These are phyloP conservation scores for Penicillium sp. DNA, from an alignment of 2,329 filamentous ascomycete species.

Conservation along the genomic window DNA sequence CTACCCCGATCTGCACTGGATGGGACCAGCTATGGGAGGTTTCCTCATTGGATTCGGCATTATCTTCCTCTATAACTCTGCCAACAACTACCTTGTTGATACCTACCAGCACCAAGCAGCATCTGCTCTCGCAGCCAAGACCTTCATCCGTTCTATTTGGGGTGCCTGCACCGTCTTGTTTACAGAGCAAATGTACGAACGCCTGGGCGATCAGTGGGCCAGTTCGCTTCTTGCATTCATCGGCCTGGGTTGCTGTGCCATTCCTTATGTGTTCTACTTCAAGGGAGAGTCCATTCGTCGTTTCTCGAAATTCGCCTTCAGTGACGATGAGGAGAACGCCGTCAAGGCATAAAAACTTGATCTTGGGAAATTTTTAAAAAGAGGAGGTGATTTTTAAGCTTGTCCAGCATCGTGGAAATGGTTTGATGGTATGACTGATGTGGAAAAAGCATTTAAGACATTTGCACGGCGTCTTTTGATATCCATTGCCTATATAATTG, in stretches of 20 bases:
- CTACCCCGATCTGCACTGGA: conserved; percentile 64
- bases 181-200: conserved; percentile 75
- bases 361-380: not conserved
- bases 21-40: conserved; percentile 69
- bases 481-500: conserved; percentile 1
- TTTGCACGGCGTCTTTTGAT: conserved; percentile 1
- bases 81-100: conserved; percentile 70
- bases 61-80: conserved; percentile 78
- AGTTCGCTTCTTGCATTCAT: conserved; percentile 70
- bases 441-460: not conserved
- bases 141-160: conserved; percentile 75
- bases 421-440: conserved; percentile 3
- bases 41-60: conserved; percentile 74
- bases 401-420: not conserved
- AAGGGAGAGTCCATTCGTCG: conserved; percentile 70
- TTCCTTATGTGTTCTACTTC: conserved; percentile 79
- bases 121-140: conserved; percentile 77
- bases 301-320: conserved; percentile 70
- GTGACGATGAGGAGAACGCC: conserved; percentile 51
- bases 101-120: conserved; percentile 73
- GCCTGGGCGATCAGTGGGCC: conserved; percentile 74
- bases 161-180: conserved; percentile 75
- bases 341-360: conserved; percentile 16
- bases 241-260: conserved; percentile 72
- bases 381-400: not conserved